These are phyloP conservation scores for Pythium coloratum DNA, from an alignment of 352 stramenopile species.

Conservation along the genomic window DNA sequence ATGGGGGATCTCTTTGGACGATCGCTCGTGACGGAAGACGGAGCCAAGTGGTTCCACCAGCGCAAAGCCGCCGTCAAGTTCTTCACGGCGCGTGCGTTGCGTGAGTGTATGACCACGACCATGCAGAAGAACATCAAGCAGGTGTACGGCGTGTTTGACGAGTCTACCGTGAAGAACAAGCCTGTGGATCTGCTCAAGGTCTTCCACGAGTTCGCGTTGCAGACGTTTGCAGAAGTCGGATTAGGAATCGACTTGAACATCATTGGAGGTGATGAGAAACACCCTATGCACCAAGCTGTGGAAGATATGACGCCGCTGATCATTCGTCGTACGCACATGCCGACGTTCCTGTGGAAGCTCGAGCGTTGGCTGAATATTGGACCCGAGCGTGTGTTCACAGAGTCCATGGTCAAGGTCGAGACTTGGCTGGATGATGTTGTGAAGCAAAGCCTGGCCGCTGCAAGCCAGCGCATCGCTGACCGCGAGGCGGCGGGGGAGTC, in stretches of 20 bases:
- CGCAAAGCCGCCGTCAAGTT: conserved; percentile 27
- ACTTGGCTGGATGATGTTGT: conserved; percentile 37
- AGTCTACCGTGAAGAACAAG: background rate
- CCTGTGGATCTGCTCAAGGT: conserved; percentile 22
- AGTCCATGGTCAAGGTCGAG: too few species aligned
- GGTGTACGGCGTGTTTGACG: conserved; percentile 2
- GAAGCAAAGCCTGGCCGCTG: conserved; percentile 27
- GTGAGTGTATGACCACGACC: conserved; percentile 15
- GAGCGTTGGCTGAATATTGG: conserved; percentile 46
- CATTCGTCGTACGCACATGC: conserved; percentile 42
- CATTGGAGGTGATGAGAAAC: conserved; percentile 30
- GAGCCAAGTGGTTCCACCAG: conserved; percentile 29
- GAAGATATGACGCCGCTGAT: conserved; percentile 33
- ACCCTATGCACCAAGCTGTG: conserved; percentile 38
- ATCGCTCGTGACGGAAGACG: conserved; percentile 22
- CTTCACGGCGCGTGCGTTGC: conserved; percentile 29
- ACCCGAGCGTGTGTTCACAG: conserved; percentile 33
- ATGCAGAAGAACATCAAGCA: background rate
- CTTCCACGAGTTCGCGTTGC: conserved; percentile 46
- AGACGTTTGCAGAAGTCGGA: conserved; percentile 47
- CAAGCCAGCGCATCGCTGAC: background rate
- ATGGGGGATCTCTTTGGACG: conserved; percentile 24
- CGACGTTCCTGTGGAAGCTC: conserved; percentile 52
- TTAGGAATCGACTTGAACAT: conserved; percentile 45
- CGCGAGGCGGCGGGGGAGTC: too few species aligned